Conservation (phyloP, 1,284 basidiomycete genomes). For the Naganishia sp. region DNA sequence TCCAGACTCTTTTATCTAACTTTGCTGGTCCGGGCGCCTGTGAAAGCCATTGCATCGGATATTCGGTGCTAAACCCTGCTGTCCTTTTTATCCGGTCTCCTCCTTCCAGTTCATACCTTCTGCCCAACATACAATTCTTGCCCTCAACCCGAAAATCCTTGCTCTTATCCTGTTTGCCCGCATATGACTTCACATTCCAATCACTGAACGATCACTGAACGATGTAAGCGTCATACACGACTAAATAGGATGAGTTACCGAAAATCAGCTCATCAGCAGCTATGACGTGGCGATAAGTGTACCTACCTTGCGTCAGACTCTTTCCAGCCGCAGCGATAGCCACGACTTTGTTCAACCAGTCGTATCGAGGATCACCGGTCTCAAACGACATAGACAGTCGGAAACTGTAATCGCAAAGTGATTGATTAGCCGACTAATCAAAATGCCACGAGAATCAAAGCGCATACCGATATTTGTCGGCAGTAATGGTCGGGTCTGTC, state of each 20-base stretch:
- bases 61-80: too few relatives aligned
- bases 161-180: too few relatives aligned
- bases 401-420: constrained; percentile 31
- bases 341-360: constrained; percentile 40
- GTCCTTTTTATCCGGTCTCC: too few relatives aligned
- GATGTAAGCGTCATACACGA: constrained; percentile 35
- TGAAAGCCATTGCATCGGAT: too few relatives aligned
- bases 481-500: constrained; percentile 36
- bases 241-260: constrained; percentile 1
- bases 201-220: constrained; percentile 26
- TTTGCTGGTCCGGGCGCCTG: too few relatives aligned
- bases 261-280: background rate
- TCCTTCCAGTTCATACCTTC: too few relatives aligned
- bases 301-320: constrained; percentile 37
- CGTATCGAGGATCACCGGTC: constrained; percentile 41
- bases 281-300: background rate
- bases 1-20: too few relatives aligned
- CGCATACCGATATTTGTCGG: constrained; percentile 35
- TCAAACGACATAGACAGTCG: constrained; percentile 38
- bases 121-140: too few relatives aligned
- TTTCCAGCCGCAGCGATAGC: constrained; percentile 38
- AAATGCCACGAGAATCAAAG: background rate
- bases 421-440: background rate
- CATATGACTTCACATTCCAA: too few relatives aligned
- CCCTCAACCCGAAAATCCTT: too few relatives aligned